phyloP scores from a whole-genome alignment of 2,329 filamentous ascomycete species.

The Chalaropsis ovoidea region DNA sequence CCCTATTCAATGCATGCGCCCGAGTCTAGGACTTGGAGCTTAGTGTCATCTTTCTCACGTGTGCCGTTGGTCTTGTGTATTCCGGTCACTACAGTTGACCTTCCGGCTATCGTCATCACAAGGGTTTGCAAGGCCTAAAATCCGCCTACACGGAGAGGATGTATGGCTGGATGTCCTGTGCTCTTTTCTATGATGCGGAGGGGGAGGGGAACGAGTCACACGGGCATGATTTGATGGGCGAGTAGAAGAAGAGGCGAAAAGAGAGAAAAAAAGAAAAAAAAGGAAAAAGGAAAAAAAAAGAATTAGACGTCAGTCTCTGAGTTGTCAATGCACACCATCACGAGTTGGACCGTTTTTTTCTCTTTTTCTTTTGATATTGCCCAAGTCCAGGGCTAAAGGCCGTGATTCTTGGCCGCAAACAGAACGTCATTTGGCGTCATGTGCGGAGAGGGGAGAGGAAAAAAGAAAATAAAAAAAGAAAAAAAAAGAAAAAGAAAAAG shows the following conservation, averaged over 20 bases:
- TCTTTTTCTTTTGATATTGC: not conserved
- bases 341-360: no score
- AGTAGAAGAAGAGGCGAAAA: not conserved
- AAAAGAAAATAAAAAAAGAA: not conserved
- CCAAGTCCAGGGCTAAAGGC: not conserved
- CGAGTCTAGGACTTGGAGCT: not conserved
- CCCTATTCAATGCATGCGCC: not conserved
- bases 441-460: not conserved
- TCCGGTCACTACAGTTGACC: no score
- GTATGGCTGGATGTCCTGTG: no score
- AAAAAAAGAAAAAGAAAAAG: not conserved
- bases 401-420: not conserved
- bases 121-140: no score
- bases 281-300: not conserved
- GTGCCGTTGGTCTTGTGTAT: no score
- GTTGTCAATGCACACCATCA: slow-evolving; percentile 1
- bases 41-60: not conserved
- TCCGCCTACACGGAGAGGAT: no score
- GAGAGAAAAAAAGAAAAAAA: not conserved
- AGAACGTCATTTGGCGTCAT: not conserved
- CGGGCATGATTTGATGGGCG: not conserved
- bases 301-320: not conserved
- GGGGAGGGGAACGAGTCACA: not conserved
- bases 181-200: no score
- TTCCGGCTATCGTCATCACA: no score